Evolutionary conservation across 345 rosid genomes (phyloP), one percentile per base, ranked within the genome.

Genomic region (Salix suchowensis): DNA sequence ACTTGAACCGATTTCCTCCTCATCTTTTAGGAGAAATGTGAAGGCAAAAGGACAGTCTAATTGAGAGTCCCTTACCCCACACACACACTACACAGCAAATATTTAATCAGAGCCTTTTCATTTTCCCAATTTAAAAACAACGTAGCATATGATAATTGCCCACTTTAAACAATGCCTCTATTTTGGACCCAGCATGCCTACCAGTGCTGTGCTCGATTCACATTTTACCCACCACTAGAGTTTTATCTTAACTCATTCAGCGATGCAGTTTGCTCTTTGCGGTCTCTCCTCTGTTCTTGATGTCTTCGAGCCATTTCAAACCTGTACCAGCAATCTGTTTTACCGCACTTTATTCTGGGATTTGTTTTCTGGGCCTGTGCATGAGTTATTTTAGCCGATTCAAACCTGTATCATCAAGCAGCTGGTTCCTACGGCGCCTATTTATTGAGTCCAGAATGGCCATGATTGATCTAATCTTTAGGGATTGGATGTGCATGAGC

Each of bases 181-280:
- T 75, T 84, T 86, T 85, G 95, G 93, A 89, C 91, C 89, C 91
- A 87, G 86, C 94, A 83, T 83, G 78, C 80, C 73, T 73, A 13
- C 32, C 67, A 40, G 42, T 48, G 67, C 68, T 70, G 72, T 54
- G 66, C 78, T 73, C 79, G 81, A 71, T 87, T 86, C 88, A 64
- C 81, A 82, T 78, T 78, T 77, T 48, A 46, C 50, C 44, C 26
- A 21, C 12, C 42, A 21, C 13, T 14, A 0, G 32, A 18, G 40
- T 74, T 46, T 54, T 36, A 65, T 50, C 58, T 54, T 36, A 24
- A 37, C 40, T 40, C 62, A 68, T 74, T 7, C 34, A 74, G 9
- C 24, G 65, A 34, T 50, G 39, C 40, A 36, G 12, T 65, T 75
- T 32, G 62, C 52, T 39, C 52, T 55, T 10, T 16, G 60, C n/a